Percentiles rank a stretch among this genome's conserved stretches.
phyloP scores from a whole-genome alignment of 148 eudicot species.

The Rhododendron molle region DNA sequence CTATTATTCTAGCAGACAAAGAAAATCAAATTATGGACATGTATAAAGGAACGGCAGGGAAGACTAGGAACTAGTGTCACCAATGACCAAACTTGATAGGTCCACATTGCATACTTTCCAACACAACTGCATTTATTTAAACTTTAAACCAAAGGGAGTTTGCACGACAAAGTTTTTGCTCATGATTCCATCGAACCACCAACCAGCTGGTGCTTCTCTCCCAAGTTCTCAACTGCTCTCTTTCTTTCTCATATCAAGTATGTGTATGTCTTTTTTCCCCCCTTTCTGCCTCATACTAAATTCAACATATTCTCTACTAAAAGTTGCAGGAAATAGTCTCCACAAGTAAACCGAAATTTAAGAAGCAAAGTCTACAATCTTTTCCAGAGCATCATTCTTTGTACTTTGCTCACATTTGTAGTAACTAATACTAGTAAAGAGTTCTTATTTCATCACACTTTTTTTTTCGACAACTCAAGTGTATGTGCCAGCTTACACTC shows the following conservation, averaged over 20 bases:
- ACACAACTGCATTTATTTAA: not conserved
- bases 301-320: not conserved
- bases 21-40: no score
- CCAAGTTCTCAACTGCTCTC: not conserved
- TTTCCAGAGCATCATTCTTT: not conserved
- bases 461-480: no score
- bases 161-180: not conserved
- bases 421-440: not conserved
- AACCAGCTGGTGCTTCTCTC: not conserved
- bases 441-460: not conserved
- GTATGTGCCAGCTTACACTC: no score
- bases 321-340: not conserved
- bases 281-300: not conserved
- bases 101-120: not conserved
- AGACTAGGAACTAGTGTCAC: no score
- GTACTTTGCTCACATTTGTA: not conserved
- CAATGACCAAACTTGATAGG: no score
- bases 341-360: not conserved
- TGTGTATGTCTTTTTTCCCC: no score
- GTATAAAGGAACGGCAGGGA: not conserved
- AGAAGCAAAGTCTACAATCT: not conserved
- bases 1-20: no score
- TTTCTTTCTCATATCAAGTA: not conserved
- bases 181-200: not conserved
- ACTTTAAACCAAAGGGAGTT: not conserved